Conservation (phyloP, 2,329 filamentous ascomycete species). For the Ceratocystis cubensis region DNA sequence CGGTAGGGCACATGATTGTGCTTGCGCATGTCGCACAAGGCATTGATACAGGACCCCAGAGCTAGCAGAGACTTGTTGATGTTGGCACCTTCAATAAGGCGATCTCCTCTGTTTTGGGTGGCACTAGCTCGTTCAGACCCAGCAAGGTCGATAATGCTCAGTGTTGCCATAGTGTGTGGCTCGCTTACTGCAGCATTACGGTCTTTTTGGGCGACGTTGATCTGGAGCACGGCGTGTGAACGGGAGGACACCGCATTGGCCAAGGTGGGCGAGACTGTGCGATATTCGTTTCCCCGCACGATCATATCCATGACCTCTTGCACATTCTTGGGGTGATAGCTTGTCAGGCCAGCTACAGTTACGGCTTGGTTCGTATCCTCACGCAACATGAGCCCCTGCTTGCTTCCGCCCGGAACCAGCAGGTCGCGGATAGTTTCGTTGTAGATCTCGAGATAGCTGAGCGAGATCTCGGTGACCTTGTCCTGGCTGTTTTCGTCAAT, state of each 20-base stretch:
- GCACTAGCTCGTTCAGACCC: constrained; percentile 92
- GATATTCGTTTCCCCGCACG: constrained; percentile 81
- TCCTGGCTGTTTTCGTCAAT: constrained; percentile 77
- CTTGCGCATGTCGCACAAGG: constrained; percentile 83
- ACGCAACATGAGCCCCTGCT: constrained; percentile 75
- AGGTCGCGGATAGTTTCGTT: constrained; percentile 97
- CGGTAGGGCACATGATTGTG: constrained; percentile 91
- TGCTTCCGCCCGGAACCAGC: constrained; percentile 71
- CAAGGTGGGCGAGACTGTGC: constrained; percentile 92
- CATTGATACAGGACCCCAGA: constrained; percentile 94
- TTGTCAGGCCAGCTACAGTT: constrained; percentile 79
- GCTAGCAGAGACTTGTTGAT: constrained; percentile 98
- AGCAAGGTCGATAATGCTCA: constrained; percentile 95
- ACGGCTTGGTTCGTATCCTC: constrained; percentile 92
- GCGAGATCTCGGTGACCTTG: constrained; percentile 77
- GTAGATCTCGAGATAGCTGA: constrained; percentile 97
- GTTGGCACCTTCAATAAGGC: constrained; percentile 86
- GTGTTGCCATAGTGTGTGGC: constrained; percentile 92
- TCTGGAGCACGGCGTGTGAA: constrained; percentile 92
- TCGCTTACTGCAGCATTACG: constrained; percentile 85
- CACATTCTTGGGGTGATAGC: constrained; percentile 80
- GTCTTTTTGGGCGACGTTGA: constrained; percentile 90
- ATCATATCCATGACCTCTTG: constrained; percentile 99
- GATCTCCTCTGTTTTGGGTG: constrained; percentile 89
- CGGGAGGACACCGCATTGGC: constrained; percentile 95